Percentiles rank a stretch among this genome's conserved stretches.
These are phyloP conservation scores for Zasmidium angulare DNA, from an alignment of 2,329 filamentous ascomycete genomes.

Conservation along the genomic window DNA sequence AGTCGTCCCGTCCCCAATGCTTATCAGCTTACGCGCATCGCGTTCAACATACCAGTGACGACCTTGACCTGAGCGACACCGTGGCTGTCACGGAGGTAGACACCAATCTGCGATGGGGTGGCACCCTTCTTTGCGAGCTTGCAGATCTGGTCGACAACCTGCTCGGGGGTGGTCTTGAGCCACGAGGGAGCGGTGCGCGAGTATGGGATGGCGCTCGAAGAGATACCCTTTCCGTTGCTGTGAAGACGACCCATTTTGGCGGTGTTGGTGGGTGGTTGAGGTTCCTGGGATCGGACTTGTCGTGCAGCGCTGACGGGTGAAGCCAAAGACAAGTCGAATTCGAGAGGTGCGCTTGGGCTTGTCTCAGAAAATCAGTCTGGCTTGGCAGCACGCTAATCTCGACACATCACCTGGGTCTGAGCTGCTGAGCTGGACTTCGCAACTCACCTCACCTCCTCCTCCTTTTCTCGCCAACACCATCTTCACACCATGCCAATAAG, in stretches of 20 bases:
- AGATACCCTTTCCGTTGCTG: constrained; percentile 99
- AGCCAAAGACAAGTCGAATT: neutral
- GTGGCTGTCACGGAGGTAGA: constrained; percentile 96
- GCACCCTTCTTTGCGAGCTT: constrained; percentile 99
- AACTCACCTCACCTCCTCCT: neutral
- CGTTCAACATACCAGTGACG: constrained; percentile 74
- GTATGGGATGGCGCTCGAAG: constrained; percentile 92
- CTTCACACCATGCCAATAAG: neutral
- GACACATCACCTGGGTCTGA: too few relatives aligned
- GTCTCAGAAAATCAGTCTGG: neutral
- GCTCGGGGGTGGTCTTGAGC: constrained; percentile 98
- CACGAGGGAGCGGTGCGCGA: constrained; percentile 88
- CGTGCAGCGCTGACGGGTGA: neutral
- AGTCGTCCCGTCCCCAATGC: constrained; percentile 7
- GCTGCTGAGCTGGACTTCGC: neutral
- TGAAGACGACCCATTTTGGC: constrained; percentile 93
- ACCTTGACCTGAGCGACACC: constrained; percentile 97
- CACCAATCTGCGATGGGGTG: constrained; percentile 98
- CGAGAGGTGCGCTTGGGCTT: neutral
- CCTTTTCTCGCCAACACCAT: neutral
- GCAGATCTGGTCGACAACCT: constrained; percentile 98
- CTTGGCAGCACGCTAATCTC: too few relatives aligned
- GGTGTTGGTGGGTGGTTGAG: constrained; percentile 28
- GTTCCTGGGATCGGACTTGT: neutral
- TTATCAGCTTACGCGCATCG: neutral